Percentiles rank a stretch among this genome's conserved stretches.
These are phyloP conservation scores for Leccinum sublutescens DNA, from an alignment of 768 basidiomycete genomes.

Conservation along the genomic window DNA sequence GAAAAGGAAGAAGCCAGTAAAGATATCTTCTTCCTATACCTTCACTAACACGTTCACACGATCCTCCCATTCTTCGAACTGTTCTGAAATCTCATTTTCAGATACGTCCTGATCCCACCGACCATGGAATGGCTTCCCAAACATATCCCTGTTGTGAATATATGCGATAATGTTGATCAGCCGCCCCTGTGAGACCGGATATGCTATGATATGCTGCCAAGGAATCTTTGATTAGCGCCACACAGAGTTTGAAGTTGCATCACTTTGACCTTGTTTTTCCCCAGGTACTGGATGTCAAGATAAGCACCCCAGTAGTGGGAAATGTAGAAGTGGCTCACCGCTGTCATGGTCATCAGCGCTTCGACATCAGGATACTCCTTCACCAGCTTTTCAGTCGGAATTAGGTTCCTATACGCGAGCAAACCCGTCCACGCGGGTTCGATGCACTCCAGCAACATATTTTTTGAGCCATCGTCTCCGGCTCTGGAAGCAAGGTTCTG, in stretches of 20 bases:
- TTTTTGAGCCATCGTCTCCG: conserved; percentile 3
- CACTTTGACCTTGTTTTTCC: conserved; percentile 16
- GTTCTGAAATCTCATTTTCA: conserved; percentile 31
- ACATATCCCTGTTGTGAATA: conserved; percentile 24
- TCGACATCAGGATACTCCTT: conserved; percentile 34
- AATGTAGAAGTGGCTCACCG: conserved; percentile 2
- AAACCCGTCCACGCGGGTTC: conserved; percentile 41
- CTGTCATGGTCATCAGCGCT: conserved; percentile 25
- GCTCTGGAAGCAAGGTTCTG: conserved; percentile 10
- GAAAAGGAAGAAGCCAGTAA: not conserved
- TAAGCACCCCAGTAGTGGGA: conserved; percentile 1
- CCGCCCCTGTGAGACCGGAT: conserved; percentile 38
- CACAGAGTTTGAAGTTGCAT: not conserved
- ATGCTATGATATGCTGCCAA: conserved; percentile 40
- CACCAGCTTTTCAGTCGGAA: conserved; percentile 29
- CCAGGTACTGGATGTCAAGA: conserved; percentile 19
- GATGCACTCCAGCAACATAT: conserved; percentile 18
- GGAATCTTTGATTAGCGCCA: not conserved
- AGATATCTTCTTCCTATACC: not conserved
- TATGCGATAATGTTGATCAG: conserved; percentile 38
- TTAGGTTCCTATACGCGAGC: conserved; percentile 38
- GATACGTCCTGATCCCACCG: conserved; percentile 30
- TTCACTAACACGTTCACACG: conserved; percentile 9
- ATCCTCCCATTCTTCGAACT: conserved; percentile 29
- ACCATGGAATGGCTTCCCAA: conserved; percentile 33